These are phyloP conservation scores for Pseudomonodictys pantanalensis DNA, from an alignment of 495 filamentous ascomycete genomes.

Conservation along the genomic window DNA sequence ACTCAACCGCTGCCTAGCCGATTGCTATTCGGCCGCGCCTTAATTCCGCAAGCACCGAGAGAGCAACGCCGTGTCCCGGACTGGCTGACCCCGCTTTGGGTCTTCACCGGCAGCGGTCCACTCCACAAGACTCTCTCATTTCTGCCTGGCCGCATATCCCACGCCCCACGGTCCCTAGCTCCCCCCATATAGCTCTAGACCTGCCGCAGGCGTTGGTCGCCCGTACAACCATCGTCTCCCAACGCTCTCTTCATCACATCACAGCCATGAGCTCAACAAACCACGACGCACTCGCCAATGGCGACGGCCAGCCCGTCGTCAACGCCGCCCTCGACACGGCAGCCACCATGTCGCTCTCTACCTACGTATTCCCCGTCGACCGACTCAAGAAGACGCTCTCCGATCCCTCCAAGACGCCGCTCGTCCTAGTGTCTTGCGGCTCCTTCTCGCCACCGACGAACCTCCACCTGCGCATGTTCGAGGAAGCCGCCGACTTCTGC, in stretches of 20 bases:
- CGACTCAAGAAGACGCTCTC: slow-evolving; percentile 67
- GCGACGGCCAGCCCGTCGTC: slow-evolving; percentile 13
- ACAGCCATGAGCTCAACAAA: slow-evolving; percentile 5
- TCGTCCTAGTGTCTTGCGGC: slow-evolving; percentile 85
- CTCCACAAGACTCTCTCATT: background rate
- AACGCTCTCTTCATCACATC: background rate
- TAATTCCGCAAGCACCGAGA: too few species aligned
- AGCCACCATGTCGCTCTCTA: slow-evolving; percentile 38
- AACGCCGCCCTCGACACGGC: slow-evolving; percentile 9
- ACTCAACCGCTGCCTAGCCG: too few species aligned
- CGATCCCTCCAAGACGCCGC: slow-evolving; percentile 65
- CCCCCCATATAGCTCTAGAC: too few species aligned
- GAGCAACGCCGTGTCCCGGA: slow-evolving; percentile 13
- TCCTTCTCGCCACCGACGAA: slow-evolving; percentile 86
- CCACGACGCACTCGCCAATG: background rate
- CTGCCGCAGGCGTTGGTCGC: too few species aligned
- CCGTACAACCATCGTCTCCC: background rate
- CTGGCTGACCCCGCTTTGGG: background rate
- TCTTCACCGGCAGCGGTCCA: background rate
- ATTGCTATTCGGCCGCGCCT: too few species aligned
- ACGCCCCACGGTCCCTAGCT: too few species aligned
- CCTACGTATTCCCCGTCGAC: slow-evolving; percentile 71
- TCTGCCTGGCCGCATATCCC: background rate
- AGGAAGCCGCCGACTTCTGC: slow-evolving; percentile 80
- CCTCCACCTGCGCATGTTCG: slow-evolving; percentile 91